Evolutionary conservation across 805 yeast genomes (phyloP), one percentile per base, ranked within the genome.

Genomic region (Kregervanrija delftensis): DNA sequence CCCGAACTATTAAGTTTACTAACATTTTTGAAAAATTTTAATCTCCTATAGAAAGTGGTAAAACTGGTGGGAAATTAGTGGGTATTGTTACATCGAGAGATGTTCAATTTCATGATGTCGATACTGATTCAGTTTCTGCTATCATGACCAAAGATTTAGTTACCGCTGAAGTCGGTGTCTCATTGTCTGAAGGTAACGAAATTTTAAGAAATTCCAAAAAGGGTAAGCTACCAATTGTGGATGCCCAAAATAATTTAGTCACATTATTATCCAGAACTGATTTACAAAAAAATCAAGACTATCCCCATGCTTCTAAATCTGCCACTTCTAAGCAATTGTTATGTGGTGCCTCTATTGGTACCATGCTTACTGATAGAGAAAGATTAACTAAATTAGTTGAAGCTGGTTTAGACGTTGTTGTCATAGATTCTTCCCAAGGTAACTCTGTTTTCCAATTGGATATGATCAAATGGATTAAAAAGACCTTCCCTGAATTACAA

Each of bases 281-380:
- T 71, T 81, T 93, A 73, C 95, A 88, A 77, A 93, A 93, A 78
- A 93, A 93, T 73, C 83, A 84, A 72, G 77, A 79, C 65, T 93
- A 77, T 76, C 99, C 99, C 58, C 74, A 81, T 54, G 99, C 99
- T 45, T 89, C 97, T 53, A 93, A 93, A 73, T 86, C 96, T 33
- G 82, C 82, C 60, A 74, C 81, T 57, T 86, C 98, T 43, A 93
- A 93, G 76, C 99, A 93, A 75, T 78, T 93, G 65, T 77, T 93
- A 61, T 88, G 96, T 78, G 99, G 98, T 77, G 99, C 99, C 58
- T 95, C 99, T 52, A 81, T 93, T 63, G 99, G 99, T 69, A 93
- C 99, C 52, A 73, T 95, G 51, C 84, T 78, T 37, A 83, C 86
- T 58, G 99, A 93, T 71, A 86, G 77, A 64, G 83, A 76, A 60